phyloP scores from a whole-genome alignment of 1,284 basidiomycete species.

The Peniophora sp. region DNA sequence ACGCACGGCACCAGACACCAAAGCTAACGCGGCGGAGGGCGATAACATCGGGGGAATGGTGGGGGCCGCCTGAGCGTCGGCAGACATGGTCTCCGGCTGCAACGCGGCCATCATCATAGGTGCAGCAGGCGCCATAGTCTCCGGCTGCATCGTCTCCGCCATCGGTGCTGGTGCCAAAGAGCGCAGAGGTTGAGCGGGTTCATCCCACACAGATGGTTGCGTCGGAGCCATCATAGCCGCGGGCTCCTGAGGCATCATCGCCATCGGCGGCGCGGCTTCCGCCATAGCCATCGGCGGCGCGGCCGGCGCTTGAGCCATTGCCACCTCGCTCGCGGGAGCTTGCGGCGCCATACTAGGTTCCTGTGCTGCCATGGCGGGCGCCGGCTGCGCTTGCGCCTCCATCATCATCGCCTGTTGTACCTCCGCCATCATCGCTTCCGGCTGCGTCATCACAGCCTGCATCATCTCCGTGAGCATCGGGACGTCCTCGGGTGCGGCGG shows the following conservation, averaged over 20 bases:
- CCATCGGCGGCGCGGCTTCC: background rate
- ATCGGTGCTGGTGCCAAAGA: background rate
- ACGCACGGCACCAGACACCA: too few relatives aligned
- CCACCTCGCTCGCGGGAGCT: too few relatives aligned
- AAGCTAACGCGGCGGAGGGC: too few relatives aligned
- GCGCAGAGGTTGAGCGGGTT: background rate
- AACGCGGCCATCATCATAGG: background rate
- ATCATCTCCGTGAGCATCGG: background rate
- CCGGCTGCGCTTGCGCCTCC: background rate
- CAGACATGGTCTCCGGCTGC: background rate
- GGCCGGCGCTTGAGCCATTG: background rate
- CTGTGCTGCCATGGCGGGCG: background rate
- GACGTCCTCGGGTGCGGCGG: background rate
- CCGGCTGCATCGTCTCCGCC: background rate
- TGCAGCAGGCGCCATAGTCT: background rate
- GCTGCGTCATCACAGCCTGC: background rate
- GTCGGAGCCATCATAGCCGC: background rate
- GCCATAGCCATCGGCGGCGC: background rate
- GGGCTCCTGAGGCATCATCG: background rate
- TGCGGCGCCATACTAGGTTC: too few relatives aligned
- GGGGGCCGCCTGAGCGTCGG: too few relatives aligned
- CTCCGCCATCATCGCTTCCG: background rate
- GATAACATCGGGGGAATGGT: too few relatives aligned
- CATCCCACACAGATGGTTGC: background rate
- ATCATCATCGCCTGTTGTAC: background rate